A percentile compares a stretch with the other conserved stretches of the same genome.
Conservation (phyloP, 805 yeast species). For the Candida nonsorbophila region DNA sequence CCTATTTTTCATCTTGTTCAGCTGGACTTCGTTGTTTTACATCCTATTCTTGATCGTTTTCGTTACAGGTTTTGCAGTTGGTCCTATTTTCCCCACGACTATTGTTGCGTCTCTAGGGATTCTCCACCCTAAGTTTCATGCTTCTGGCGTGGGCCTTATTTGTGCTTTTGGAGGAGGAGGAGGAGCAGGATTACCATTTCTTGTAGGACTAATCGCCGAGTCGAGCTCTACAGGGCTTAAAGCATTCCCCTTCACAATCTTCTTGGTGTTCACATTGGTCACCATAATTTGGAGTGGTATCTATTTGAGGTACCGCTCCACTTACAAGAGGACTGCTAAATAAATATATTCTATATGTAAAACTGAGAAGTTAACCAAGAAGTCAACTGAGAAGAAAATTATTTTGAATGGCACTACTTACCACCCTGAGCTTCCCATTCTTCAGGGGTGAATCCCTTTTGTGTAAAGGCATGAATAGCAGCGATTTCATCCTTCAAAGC, state of each 20-base stretch:
- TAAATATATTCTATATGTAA: slow-evolving; percentile 1
- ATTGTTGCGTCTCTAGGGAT: slow-evolving; percentile 58
- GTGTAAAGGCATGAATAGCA: slow-evolving; percentile 90
- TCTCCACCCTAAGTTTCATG: slow-evolving; percentile 55
- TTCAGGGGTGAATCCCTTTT: slow-evolving; percentile 79
- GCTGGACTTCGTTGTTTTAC: slow-evolving; percentile 21
- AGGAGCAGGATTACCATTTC: slow-evolving; percentile 68
- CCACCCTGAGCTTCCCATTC: slow-evolving; percentile 64
- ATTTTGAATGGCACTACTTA: slow-evolving; percentile 1
- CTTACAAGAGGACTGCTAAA: slow-evolving; percentile 3
- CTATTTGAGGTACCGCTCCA: slow-evolving; percentile 7
- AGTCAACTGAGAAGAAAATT: background rate
- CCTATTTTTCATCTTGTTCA: slow-evolving; percentile 19
- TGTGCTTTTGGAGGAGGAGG: slow-evolving; percentile 83
- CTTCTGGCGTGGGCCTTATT: slow-evolving; percentile 66
- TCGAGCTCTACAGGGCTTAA: slow-evolving; percentile 26
- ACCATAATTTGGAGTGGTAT: slow-evolving; percentile 20
- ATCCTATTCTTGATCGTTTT: slow-evolving; percentile 32
- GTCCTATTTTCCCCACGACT: slow-evolving; percentile 62
- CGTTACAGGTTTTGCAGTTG: slow-evolving; percentile 44
- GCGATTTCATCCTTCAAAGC: slow-evolving; percentile 82
- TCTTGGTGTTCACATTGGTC: slow-evolving; percentile 18
- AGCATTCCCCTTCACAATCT: slow-evolving; percentile 25
- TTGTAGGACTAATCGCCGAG: slow-evolving; percentile 48
- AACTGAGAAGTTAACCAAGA: no score